Evolutionary conservation across 768 basidiomycete genomes (phyloP).

Genomic region (Naganishia vaughanmartiniae): DNA sequence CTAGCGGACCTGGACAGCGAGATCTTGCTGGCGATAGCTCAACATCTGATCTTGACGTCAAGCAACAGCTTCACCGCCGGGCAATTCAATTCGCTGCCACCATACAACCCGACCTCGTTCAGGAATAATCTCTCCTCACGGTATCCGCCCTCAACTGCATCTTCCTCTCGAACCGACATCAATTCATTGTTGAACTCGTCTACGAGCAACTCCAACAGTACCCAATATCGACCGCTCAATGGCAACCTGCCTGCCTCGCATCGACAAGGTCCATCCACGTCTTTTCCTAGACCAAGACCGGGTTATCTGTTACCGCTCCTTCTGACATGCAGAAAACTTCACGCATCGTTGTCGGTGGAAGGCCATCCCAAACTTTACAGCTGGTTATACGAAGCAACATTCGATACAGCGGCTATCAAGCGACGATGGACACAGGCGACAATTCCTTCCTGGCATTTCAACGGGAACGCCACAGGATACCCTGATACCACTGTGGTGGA

Average conservation of each 20-base stretch:
- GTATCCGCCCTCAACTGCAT: neutral
- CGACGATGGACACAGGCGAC: constrained; percentile 36
- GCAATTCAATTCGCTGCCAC: neutral
- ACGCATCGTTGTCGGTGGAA: constrained; percentile 39
- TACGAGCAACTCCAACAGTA: neutral
- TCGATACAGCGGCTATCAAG: constrained; percentile 43
- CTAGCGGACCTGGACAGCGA: constrained; percentile 9
- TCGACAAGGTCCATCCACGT: neutral
- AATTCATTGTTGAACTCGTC: constrained; percentile 3
- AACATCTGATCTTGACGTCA: constrained; percentile 10
- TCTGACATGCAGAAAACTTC: constrained; percentile 33
- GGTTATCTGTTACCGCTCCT: constrained; percentile 38
- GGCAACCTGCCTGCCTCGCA: neutral
- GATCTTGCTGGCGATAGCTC: constrained; percentile 6
- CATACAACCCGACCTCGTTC: too few relatives aligned
- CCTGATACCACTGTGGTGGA: neutral
- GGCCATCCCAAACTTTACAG: constrained; percentile 45
- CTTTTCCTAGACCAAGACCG: constrained; percentile 23
- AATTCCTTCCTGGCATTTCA: constrained; percentile 9
- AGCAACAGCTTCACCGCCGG: neutral
- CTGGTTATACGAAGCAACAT: constrained; percentile 42
- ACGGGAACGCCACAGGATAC: neutral
- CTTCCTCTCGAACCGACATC: constrained; percentile 7
- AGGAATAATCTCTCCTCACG: neutral
- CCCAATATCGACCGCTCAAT: neutral